phyloP scores from a whole-genome alignment of 352 stramenopile genomes.

The Pythium utonaiense region DNA sequence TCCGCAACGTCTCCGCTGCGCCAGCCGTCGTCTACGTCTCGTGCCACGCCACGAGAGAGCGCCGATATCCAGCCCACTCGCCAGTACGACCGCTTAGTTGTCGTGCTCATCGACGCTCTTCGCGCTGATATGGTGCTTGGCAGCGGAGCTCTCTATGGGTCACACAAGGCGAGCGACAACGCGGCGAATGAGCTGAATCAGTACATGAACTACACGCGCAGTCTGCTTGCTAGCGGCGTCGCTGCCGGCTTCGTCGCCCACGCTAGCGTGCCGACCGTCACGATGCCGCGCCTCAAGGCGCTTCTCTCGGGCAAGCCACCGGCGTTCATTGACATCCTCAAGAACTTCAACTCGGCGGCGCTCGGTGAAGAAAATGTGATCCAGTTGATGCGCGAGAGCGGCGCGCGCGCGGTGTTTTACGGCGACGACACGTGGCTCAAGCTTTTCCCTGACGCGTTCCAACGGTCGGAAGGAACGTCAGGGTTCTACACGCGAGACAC shows the following conservation, averaged over 20 bases:
- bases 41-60: neutral
- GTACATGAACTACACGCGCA: conserved; percentile 67
- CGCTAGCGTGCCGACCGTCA: conserved; percentile 84
- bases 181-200: conserved; percentile 43
- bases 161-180: neutral
- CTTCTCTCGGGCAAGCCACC: conserved; percentile 81
- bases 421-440: conserved; percentile 90
- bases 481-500: conserved; percentile 89
- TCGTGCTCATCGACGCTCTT: conserved; percentile 86
- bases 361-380: conserved; percentile 76
- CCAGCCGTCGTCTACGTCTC: neutral
- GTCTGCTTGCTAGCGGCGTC: conserved; percentile 39
- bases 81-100: conserved; percentile 72
- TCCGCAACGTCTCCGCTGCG: neutral
- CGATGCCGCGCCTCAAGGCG: conserved; percentile 87
- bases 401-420: conserved; percentile 78
- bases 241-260: conserved; percentile 74
- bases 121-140: conserved; percentile 87
- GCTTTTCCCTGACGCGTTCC: conserved; percentile 73
- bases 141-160: conserved; percentile 42
- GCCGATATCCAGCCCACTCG: conserved; percentile 4
- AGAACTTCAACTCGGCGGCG: conserved; percentile 89
- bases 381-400: conserved; percentile 39
- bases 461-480: conserved; percentile 72
- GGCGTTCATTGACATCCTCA: conserved; percentile 88